Percentiles rank a stretch among this genome's conserved stretches.
Conservation (phyloP, 148 eudicot species). For the Rhododendron molle region DNA sequence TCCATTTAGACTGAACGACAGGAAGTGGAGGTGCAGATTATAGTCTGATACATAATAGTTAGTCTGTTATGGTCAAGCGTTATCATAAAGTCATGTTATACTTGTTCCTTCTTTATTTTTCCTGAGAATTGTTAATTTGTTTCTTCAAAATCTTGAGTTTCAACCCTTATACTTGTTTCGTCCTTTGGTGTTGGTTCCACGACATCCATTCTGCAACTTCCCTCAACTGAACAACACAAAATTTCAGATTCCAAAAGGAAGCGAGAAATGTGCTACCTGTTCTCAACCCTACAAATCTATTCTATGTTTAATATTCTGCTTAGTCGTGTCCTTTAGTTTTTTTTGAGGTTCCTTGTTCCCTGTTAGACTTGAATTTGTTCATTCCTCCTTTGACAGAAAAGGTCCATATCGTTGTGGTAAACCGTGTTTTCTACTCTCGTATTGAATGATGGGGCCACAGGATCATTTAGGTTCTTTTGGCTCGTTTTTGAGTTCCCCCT, state of each 20-base stretch:
- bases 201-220: neutral
- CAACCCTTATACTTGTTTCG: neutral
- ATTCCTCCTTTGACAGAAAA: neutral
- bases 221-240: neutral
- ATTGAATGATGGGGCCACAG: neutral
- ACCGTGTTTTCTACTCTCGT: neutral
- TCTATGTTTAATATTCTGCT: neutral
- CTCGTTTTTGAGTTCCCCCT: neutral
- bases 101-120: neutral
- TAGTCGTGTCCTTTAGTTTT: neutral
- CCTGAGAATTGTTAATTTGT: neutral
- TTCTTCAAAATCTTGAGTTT: neutral
- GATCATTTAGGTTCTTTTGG: neutral
- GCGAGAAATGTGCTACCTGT: neutral
- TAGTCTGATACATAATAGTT: neutral
- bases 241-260: neutral
- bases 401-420: neutral
- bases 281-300: neutral
- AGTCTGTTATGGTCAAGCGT: neutral
- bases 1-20: neutral
- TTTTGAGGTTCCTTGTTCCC: neutral
- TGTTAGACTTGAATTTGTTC: neutral
- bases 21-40: neutral
- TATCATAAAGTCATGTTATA: neutral
- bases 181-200: neutral